A percentile compares a stretch with the other conserved stretches of the same genome.
These are phyloP conservation scores for Eleusine indica DNA, from an alignment of 176 grass and related monocot species.

Conservation along the genomic window DNA sequence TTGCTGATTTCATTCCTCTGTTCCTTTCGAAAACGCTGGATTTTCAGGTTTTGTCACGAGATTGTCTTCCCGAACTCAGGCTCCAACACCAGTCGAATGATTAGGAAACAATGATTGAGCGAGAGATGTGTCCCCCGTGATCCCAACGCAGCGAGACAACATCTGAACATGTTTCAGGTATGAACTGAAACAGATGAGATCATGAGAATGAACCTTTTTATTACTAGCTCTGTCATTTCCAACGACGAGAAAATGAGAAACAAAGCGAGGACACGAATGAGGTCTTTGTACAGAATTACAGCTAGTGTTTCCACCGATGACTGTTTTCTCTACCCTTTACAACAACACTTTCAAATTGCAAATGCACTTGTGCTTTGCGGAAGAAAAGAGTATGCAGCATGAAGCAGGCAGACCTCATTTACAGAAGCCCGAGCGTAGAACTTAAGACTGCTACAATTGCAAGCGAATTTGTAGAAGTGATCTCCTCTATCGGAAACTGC, in stretches of 20 bases:
- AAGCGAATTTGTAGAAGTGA: not conserved
- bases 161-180: no score
- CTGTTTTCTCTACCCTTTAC: no score
- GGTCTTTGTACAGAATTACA: no score
- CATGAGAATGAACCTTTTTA: no score
- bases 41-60: constrained; percentile 1
- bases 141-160: not conserved
- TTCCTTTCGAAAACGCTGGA: constrained; percentile 18
- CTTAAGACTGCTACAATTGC: not conserved
- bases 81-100: not conserved
- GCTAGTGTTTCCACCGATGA: no score
- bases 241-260: not conserved
- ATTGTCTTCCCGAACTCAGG: not conserved
- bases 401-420: no score
- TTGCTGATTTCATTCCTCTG: not conserved
- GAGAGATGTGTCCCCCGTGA: not conserved
- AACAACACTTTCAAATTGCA: not conserved
- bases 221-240: not conserved
- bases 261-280: no score
- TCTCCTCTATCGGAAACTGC: not conserved
- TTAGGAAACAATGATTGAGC: not conserved
- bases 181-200: no score
- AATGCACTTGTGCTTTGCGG: not conserved
- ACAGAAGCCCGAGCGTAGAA: not conserved
- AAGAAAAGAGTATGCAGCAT: not conserved